Evolutionary conservation across 495 filamentous ascomycete species (phyloP).

Genomic region (Lindgomyces ingoldianus): DNA sequence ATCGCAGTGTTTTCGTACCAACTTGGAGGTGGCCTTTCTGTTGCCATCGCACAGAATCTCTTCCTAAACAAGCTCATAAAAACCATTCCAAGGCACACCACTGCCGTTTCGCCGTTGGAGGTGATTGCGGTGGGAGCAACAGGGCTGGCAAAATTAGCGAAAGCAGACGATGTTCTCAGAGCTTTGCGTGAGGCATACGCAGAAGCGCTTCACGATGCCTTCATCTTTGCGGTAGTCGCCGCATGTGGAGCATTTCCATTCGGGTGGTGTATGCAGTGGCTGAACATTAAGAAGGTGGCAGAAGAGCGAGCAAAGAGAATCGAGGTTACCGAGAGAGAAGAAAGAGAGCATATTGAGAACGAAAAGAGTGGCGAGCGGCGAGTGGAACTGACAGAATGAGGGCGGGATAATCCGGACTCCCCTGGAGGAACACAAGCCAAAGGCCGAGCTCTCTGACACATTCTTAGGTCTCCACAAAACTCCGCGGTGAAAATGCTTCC

Average conservation of each 20-base stretch:
- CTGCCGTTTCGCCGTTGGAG: not conserved
- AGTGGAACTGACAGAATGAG: not conserved
- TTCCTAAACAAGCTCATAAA: not conserved
- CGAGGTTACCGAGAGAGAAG: not conserved
- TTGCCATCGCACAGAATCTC: constrained; percentile 11
- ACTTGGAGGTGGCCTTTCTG: constrained; percentile 8
- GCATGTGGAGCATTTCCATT: constrained; percentile 10
- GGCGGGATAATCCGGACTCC: no score
- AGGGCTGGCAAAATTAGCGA: not conserved
- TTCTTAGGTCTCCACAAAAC: no score
- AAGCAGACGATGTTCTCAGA: not conserved
- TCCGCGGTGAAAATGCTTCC: no score
- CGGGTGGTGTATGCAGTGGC: constrained; percentile 10
- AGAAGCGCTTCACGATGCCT: not conserved
- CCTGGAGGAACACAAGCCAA: no score
- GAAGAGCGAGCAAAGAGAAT: not conserved
- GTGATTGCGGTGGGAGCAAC: not conserved
- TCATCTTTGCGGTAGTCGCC: constrained; percentile 2
- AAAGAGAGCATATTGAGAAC: not conserved
- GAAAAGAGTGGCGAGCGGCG: not conserved
- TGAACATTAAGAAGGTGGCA: constrained; percentile 16
- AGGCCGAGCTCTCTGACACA: no score
- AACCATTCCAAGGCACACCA: not conserved
- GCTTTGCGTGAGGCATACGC: not conserved
- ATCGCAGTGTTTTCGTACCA: constrained; percentile 13